phyloP scores from a whole-genome alignment of 2,329 filamentous ascomycete species.

The Periglandula ipomoeae region DNA sequence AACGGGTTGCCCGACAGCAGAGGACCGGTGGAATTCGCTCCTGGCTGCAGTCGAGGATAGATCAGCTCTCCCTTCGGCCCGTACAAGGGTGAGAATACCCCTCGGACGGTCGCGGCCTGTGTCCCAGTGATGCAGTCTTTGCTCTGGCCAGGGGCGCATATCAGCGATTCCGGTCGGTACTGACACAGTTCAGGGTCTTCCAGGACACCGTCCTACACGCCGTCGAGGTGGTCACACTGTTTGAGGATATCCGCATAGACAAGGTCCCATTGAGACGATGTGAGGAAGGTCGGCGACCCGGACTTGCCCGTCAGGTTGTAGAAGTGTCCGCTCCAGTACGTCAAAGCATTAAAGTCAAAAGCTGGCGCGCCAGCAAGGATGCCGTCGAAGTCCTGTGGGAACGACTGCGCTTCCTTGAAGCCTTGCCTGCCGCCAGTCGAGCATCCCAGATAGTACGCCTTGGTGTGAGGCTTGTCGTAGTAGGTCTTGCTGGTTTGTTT shows the following conservation, averaged over 20 bases:
- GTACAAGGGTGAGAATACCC: neutral
- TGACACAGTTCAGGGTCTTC: constrained; percentile 34
- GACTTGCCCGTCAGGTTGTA: constrained; percentile 30
- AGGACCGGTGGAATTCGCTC: constrained; percentile 13
- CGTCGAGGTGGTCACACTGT: constrained; percentile 43
- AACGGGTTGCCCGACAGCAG: constrained; percentile 27
- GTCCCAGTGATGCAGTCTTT: constrained; percentile 30
- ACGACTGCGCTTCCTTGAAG: constrained; percentile 41
- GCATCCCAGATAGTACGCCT: constrained; percentile 49
- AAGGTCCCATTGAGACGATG: constrained; percentile 14
- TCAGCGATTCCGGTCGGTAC: constrained; percentile 31
- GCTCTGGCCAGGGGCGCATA: constrained; percentile 23
- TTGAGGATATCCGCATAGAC: constrained; percentile 15
- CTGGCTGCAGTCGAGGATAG: constrained; percentile 36
- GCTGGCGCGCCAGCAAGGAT: constrained; percentile 41
- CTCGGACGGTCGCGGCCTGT: constrained; percentile 19
- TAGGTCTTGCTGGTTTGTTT: constrained; percentile 38
- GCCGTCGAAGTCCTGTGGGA: constrained; percentile 49
- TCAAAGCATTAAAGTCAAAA: constrained; percentile 24
- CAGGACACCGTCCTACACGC: constrained; percentile 38
- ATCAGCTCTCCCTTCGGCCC: constrained; percentile 24
- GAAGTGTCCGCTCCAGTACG: constrained; percentile 31
- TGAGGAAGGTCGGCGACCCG: constrained; percentile 18
- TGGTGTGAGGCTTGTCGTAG: constrained; percentile 30
- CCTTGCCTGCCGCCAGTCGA: constrained; percentile 52